A percentile compares a stretch with the other conserved stretches of the same genome.
Evolutionary conservation across 2,329 filamentous ascomycete genomes (phyloP).

Genomic region (Talaromyces islandicus): DNA sequence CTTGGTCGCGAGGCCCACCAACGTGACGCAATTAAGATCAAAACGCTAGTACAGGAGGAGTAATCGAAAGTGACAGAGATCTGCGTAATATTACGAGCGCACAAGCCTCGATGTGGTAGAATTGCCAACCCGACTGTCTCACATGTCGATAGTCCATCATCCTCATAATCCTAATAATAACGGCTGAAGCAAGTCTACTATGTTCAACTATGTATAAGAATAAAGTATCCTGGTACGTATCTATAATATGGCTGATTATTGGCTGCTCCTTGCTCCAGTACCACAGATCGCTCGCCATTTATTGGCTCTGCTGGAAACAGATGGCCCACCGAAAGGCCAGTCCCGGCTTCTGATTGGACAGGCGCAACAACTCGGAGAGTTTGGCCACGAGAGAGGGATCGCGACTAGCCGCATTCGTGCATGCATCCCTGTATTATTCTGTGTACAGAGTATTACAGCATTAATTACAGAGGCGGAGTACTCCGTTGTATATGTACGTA

Average conservation of each 20-base stretch:
- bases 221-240: background rate
- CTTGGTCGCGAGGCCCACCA: constrained; percentile 3
- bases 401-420: background rate
- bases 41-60: background rate
- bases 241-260: background rate
- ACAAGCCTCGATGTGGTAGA: background rate
- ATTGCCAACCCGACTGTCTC: background rate
- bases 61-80: background rate
- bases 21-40: constrained; percentile 8
- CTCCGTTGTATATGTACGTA: too few relatives aligned
- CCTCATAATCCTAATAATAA: background rate
- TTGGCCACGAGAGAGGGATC: background rate
- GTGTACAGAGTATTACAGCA: too few relatives aligned
- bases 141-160: too few relatives aligned
- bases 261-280: background rate
- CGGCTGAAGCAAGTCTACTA: background rate
- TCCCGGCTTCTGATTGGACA: background rate
- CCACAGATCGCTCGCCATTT: background rate
- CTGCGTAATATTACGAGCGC: background rate
- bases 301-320: background rate
- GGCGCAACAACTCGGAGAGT: background rate
- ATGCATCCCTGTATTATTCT: too few relatives aligned
- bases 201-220: background rate
- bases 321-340: background rate
- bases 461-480: too few relatives aligned